These are phyloP conservation scores for Talaromyces sp. DNA, from an alignment of 2,329 filamentous ascomycete genomes.

Conservation along the genomic window DNA sequence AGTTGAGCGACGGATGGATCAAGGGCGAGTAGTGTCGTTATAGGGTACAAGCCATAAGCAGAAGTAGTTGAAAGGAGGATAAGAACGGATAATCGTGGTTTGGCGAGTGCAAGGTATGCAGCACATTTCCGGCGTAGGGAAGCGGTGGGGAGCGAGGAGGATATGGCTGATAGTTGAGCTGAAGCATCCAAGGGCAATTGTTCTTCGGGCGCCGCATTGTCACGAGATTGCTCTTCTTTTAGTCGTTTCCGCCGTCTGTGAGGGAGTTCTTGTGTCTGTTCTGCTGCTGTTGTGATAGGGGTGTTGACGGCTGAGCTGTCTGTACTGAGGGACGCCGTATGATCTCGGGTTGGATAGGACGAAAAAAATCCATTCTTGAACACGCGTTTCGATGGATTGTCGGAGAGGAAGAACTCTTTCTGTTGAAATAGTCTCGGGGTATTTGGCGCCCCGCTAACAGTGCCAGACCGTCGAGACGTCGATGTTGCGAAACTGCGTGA, in stretches of 20 bases:
- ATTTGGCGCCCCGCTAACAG: slow-evolving; percentile 25
- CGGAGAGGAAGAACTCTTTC: slow-evolving; percentile 41
- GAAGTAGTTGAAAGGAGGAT: slow-evolving; percentile 88
- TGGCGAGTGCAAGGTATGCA: slow-evolving; percentile 85
- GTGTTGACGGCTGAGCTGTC: not conserved
- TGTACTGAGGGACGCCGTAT: slow-evolving; percentile 17
- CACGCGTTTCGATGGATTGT: slow-evolving; percentile 25
- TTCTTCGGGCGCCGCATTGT: slow-evolving; percentile 18
- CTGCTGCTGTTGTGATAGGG: not conserved
- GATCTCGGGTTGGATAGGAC: slow-evolving; percentile 20
- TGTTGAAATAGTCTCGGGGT: slow-evolving; percentile 31
- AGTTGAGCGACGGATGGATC: slow-evolving; percentile 62
- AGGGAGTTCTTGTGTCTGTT: slow-evolving; percentile 34
- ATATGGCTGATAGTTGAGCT: slow-evolving; percentile 56
- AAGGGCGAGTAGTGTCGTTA: slow-evolving; percentile 79
- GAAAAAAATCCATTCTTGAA: slow-evolving; percentile 25
- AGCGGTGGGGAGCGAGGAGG: slow-evolving; percentile 53
- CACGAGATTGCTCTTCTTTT: slow-evolving; percentile 27
- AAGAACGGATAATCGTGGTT: slow-evolving; percentile 86
- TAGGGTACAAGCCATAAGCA: slow-evolving; percentile 88
- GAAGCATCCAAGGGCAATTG: slow-evolving; percentile 58
- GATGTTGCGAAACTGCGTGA: slow-evolving; percentile 33
- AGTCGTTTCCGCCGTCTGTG: slow-evolving; percentile 44
- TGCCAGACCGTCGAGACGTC: slow-evolving; percentile 29
- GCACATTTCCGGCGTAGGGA: slow-evolving; percentile 66